A percentile compares a stretch with the other conserved stretches of the same genome.
Conservation (phyloP, 2,329 filamentous ascomycete genomes). For the Fusarium proliferatum region DNA sequence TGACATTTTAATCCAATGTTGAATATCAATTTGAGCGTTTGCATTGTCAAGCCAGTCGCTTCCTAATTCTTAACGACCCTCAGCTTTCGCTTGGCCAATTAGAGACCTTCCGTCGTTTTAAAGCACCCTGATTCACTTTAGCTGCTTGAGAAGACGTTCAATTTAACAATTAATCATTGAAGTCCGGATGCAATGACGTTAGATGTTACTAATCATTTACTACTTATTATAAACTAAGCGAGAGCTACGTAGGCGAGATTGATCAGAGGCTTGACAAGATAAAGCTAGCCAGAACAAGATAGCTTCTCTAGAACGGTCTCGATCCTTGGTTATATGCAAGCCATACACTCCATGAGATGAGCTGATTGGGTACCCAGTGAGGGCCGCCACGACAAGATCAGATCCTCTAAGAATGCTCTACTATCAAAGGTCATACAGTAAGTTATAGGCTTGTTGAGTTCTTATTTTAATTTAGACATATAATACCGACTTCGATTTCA, state of each 20-base stretch:
- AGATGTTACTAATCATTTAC: not conserved
- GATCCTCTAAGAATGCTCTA: no score
- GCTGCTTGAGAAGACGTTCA: not conserved
- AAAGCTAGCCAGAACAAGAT: not conserved
- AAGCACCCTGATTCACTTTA: accelerated
- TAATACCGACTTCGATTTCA: not conserved
- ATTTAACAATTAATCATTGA: accelerated
- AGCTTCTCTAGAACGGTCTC: not conserved
- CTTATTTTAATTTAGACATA: no score
- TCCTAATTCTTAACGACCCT: no score
- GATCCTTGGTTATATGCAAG: no score
- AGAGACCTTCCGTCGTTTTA: no score
- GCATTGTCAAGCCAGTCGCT: no score
- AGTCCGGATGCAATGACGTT: not conserved
- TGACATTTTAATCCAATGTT: no score
- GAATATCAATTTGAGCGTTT: no score
- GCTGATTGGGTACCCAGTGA: not conserved
- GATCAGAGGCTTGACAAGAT: not conserved
- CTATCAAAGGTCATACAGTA: no score
- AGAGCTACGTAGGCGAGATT: not conserved
- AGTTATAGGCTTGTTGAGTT: no score
- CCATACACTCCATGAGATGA: not conserved
- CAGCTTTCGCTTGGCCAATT: no score
- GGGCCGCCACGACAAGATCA: not conserved
- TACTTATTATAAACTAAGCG: not conserved